Percentiles rank a stretch among this genome's conserved stretches.
These are phyloP conservation scores for Elsinoe perseae DNA, from an alignment of 2,329 filamentous ascomycete species.

Conservation along the genomic window DNA sequence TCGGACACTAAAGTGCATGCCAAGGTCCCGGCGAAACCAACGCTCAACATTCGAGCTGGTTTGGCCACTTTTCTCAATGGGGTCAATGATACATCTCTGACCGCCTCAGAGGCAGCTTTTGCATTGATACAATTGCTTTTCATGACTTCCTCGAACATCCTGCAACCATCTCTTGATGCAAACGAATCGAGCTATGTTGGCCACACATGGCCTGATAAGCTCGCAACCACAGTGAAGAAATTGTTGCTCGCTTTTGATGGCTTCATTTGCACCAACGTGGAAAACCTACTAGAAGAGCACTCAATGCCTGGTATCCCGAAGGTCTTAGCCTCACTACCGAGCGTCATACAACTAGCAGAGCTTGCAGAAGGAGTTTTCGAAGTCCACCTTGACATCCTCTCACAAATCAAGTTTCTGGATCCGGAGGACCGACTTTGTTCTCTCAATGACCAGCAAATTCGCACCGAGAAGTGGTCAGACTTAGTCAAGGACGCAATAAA, in stretches of 20 bases:
- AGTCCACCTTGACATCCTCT: constrained; percentile 59
- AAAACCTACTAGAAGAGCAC: not conserved
- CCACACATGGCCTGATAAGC: constrained; percentile 47
- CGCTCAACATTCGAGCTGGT: constrained; percentile 24
- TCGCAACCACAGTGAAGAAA: constrained; percentile 49
- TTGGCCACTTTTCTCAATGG: constrained; percentile 35
- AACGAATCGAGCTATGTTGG: constrained; percentile 44
- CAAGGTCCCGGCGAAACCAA: constrained; percentile 19
- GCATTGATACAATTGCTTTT: constrained; percentile 48
- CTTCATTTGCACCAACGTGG: constrained; percentile 35
- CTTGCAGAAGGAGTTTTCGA: constrained; percentile 57
- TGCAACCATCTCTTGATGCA: constrained; percentile 17
- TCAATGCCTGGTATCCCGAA: not conserved
- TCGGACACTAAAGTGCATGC: constrained; percentile 16
- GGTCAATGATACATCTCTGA: constrained; percentile 42
- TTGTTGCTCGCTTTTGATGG: constrained; percentile 49
- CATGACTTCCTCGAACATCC: constrained; percentile 31
- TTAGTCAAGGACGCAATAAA: constrained; percentile 50
- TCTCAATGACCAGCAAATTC: constrained; percentile 49
- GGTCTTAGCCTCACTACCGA: not conserved
- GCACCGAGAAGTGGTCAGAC: constrained; percentile 53
- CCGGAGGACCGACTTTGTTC: constrained; percentile 48
- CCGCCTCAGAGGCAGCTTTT: constrained; percentile 46
- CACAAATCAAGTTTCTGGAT: constrained; percentile 53
- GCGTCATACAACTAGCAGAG: constrained; percentile 32